These are phyloP conservation scores for Theobroma grandiflorum DNA, from an alignment of 441 rosid species.

Conservation along the genomic window DNA sequence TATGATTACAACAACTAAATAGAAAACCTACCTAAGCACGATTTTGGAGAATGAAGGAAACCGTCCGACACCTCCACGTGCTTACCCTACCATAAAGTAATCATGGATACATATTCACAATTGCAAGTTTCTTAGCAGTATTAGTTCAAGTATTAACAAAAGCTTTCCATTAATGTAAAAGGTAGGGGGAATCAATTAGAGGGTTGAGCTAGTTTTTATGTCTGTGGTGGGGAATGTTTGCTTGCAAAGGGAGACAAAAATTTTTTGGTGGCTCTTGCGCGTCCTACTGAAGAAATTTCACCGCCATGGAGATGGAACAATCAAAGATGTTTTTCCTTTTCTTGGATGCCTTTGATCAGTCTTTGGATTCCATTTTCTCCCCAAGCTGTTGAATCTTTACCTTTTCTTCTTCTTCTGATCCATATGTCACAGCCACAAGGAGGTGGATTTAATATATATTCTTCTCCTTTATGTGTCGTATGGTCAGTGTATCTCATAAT, in stretches of 20 bases:
- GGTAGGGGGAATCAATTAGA: not conserved
- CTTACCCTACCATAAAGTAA: not conserved
- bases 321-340: too few relatives aligned
- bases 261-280: not conserved
- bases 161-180: not conserved
- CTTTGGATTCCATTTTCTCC: slow-evolving; percentile 19
- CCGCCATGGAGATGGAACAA: not conserved
- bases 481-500: not conserved
- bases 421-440: slow-evolving; percentile 3
- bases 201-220: not conserved
- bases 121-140: slow-evolving; percentile 25
- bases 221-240: slow-evolving; percentile 5
- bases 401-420: not conserved
- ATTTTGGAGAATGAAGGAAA: not conserved
- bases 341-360: not conserved
- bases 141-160: not conserved
- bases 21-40: not conserved
- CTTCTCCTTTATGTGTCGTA: not conserved
- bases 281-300: not conserved
- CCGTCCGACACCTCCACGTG: slow-evolving; percentile 37
- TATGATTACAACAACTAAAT: not conserved
- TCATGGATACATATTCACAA: slow-evolving; percentile 15
- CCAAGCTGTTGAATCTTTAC: not conserved
- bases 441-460: not conserved
- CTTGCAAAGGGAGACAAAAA: not conserved